Evolutionary conservation across 2,329 filamentous ascomycete species (phyloP).

Genomic region (Aureobasidium zeae): DNA sequence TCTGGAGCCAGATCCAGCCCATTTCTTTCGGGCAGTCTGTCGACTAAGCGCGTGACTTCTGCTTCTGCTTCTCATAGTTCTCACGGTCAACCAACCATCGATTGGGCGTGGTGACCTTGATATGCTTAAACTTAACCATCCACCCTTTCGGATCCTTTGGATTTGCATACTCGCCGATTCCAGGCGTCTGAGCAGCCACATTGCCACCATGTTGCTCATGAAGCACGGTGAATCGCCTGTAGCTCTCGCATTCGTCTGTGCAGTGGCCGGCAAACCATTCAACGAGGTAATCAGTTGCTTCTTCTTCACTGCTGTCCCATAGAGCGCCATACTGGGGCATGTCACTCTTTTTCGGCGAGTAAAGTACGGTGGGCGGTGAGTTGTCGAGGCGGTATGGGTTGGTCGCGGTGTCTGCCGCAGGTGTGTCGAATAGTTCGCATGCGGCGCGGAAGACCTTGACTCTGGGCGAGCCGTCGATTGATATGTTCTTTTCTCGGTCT

Average conservation of each 20-base stretch:
- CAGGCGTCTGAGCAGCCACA: constrained; percentile 6
- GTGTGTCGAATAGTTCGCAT: constrained; percentile 18
- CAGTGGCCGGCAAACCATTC: constrained; percentile 25
- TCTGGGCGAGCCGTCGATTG: constrained; percentile 17
- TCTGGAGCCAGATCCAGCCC: too few relatives aligned
- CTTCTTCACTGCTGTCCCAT: constrained; percentile 21
- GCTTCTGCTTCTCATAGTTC: constrained; percentile 15
- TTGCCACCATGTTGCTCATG: constrained; percentile 20
- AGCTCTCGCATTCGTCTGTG: constrained; percentile 20
- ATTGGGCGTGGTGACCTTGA: constrained; percentile 20
- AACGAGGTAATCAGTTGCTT: constrained; percentile 25
- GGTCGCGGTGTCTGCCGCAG: background rate
- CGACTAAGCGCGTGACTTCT: background rate
- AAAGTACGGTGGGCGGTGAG: background rate
- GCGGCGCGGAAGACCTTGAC: constrained; percentile 21
- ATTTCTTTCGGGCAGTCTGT: too few relatives aligned
- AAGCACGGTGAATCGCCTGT: constrained; percentile 25
- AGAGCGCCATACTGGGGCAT: constrained; percentile 21
- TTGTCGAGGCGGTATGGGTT: background rate
- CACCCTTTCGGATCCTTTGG: constrained; percentile 22
- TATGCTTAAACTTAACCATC: constrained; percentile 23
- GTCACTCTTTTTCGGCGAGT: constrained; percentile 10
- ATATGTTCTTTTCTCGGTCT: constrained; percentile 15
- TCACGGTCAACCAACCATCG: constrained; percentile 5
- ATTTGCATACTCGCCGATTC: constrained; percentile 13